phyloP scores from a whole-genome alignment of 1,284 basidiomycete genomes.

The Pisolithus thermaeus region DNA sequence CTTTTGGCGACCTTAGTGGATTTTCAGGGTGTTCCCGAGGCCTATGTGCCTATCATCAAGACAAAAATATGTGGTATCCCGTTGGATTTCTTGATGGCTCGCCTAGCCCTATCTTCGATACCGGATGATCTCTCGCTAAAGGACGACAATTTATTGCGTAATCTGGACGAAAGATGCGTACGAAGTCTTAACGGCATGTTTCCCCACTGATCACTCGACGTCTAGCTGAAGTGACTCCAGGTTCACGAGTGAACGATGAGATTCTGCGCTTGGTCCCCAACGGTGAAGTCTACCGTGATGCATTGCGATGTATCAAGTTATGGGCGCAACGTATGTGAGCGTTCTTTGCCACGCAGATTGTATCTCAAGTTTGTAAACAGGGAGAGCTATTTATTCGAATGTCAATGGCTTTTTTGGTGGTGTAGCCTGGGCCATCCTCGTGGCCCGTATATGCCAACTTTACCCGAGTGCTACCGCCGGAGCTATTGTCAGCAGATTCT shows the following conservation, averaged over 20 bases:
- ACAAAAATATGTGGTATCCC: conserved; percentile 89
- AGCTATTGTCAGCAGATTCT: conserved; percentile 94
- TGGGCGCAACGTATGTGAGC: conserved; percentile 86
- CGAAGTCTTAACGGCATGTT: conserved; percentile 85
- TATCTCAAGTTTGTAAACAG: conserved; percentile 35
- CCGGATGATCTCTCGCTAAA: conserved; percentile 87
- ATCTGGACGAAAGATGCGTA: conserved; percentile 92
- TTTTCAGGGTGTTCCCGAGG: conserved; percentile 85
- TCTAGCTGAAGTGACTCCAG: conserved; percentile 36
- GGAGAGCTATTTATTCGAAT: conserved; percentile 96
- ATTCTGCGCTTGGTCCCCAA: conserved; percentile 97
- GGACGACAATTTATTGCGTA: conserved; percentile 89
- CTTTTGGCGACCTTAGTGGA: conserved; percentile 2
- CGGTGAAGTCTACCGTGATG: conserved; percentile 90
- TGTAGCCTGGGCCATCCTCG: conserved; percentile 98
- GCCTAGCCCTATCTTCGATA: conserved; percentile 77
- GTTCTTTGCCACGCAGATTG: conserved; percentile 3
- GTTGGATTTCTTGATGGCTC: conserved; percentile 92
- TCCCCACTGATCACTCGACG: background rate
- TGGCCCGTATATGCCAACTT: conserved; percentile 97
- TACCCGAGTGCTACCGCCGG: conserved; percentile 95
- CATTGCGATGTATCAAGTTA: conserved; percentile 92
- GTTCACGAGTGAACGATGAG: conserved; percentile 94
- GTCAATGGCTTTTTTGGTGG: conserved; percentile 98
- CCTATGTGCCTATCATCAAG: conserved; percentile 94